Evolutionary conservation across 2,329 filamentous ascomycete genomes (phyloP), one percentile per base, ranked within the genome.

Genomic region (Colletotrichum sp.): DNA sequence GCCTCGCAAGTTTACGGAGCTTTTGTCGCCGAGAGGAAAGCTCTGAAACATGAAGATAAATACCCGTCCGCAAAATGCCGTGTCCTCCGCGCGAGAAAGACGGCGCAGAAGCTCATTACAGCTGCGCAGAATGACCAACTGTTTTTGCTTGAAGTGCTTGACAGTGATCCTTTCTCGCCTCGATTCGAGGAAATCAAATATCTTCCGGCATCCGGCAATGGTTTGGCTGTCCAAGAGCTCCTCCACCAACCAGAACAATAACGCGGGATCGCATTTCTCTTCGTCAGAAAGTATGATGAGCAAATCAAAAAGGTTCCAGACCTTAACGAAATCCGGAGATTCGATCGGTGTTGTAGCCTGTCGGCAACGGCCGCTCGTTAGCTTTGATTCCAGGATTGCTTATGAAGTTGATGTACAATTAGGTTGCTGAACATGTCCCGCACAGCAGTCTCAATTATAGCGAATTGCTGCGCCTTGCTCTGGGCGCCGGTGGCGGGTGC

Each of bases 11-110:
- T 99, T 99, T 66, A 99, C 97, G 1, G 97, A 98, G 83, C 97
- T 99, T 83, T 96, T 97, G 85, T 99, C 98, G 36, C 96, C 96
- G 0, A 99, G 89, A 2, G 97, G 97, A 81, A 99, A 99, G 83
- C 96, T 98, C 84, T 99, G 97, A 84, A 99, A 99, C 82, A 99
- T 92, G 84, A 98, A 99, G 78, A 99, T 98, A 84, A 99, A 99
- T 30, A 99, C 97, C 52, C 97, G 92, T 18, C 97, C 97, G 82
- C 97, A 99, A 83, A 99, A 99, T 1, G 98, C 96, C 0, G 97
- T 98, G 84, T 99, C 97, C 83, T 99, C 96, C 6, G 97, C 96
- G 72, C 97, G 92, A n/a, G 97, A 99, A 4, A 99, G 89, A 61
- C 97, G 92, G 43, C 96, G 93, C n/a, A 99, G 89, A 18, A 99